Percentiles rank a stretch among this genome's conserved stretches.
These are phyloP conservation scores for Verticillium nonalfalfae DNA, from an alignment of 2,329 filamentous ascomycete genomes.

Conservation along the genomic window DNA sequence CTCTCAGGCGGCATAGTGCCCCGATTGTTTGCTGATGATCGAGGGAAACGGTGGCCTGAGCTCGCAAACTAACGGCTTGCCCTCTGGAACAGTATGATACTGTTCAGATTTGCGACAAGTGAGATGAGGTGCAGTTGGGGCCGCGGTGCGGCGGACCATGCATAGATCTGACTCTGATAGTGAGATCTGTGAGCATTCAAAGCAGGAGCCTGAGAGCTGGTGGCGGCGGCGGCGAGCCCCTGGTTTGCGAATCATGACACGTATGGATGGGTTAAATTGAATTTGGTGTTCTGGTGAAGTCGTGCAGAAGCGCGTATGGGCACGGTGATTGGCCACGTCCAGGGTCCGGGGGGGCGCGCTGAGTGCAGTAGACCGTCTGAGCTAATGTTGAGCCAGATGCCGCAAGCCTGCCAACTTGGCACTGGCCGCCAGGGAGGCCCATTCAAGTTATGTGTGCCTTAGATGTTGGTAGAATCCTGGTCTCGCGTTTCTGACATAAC, in stretches of 20 bases:
- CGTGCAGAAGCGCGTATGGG: conserved; percentile 1
- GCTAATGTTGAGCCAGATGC: neutral
- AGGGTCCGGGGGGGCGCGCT: neutral
- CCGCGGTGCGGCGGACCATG: neutral
- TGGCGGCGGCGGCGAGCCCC: neutral
- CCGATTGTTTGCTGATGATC: no score
- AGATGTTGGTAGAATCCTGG: neutral
- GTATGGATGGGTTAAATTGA: neutral
- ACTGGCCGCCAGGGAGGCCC: neutral
- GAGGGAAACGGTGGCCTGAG: neutral
- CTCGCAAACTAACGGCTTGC: neutral
- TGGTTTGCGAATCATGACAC: conserved; percentile 1
- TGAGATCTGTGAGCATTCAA: neutral
- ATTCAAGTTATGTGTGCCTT: neutral
- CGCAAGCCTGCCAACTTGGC: neutral
- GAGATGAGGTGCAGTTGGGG: neutral
- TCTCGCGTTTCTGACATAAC: conserved; percentile 3
- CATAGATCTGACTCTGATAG: neutral
- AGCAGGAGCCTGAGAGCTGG: neutral
- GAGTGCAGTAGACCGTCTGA: neutral
- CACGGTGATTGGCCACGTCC: neutral
- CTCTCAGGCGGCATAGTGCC: no score
- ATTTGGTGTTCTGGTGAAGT: neutral
- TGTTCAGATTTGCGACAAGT: neutral
- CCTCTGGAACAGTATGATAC: neutral